Percentiles rank a stretch among this genome's conserved stretches.
These are phyloP conservation scores for Emergomyces africanus DNA, from an alignment of 2,329 filamentous ascomycete genomes.

Conservation along the genomic window DNA sequence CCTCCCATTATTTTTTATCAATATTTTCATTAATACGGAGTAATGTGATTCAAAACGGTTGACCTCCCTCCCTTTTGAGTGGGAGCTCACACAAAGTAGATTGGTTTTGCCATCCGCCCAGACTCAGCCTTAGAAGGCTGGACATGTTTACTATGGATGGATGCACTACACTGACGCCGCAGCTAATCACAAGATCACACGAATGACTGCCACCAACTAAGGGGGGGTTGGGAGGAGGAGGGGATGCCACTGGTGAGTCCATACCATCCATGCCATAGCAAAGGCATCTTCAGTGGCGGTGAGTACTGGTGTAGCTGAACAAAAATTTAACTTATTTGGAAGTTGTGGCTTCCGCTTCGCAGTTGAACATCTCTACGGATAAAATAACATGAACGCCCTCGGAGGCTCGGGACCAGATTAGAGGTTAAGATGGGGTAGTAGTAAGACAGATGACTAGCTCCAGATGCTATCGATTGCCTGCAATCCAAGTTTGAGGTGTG, in stretches of 20 bases:
- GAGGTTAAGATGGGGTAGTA: not conserved
- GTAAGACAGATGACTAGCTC: no score
- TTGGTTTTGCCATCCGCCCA: not conserved
- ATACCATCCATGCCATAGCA: no score
- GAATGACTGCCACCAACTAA: not conserved
- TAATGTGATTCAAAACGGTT: not conserved
- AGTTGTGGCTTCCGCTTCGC: not conserved
- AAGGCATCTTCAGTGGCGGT: not conserved
- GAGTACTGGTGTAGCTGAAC: not conserved
- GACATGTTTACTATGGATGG: not conserved
- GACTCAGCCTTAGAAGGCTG: conserved; percentile 1
- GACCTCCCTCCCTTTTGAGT: not conserved
- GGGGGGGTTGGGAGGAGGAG: no score
- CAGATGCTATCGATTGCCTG: not conserved
- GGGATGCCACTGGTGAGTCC: no score
- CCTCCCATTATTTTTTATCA: not conserved
- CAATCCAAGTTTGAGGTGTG: no score
- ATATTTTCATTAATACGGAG: not conserved
- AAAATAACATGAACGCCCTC: not conserved
- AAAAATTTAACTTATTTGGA: not conserved
- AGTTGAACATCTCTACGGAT: not conserved
- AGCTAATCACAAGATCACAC: not conserved
- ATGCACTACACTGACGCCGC: not conserved
- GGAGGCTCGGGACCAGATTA: not conserved
- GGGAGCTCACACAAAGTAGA: not conserved